phyloP scores from a whole-genome alignment of 2,329 filamentous ascomycete genomes.

The Aspergillus spinulosporus region DNA sequence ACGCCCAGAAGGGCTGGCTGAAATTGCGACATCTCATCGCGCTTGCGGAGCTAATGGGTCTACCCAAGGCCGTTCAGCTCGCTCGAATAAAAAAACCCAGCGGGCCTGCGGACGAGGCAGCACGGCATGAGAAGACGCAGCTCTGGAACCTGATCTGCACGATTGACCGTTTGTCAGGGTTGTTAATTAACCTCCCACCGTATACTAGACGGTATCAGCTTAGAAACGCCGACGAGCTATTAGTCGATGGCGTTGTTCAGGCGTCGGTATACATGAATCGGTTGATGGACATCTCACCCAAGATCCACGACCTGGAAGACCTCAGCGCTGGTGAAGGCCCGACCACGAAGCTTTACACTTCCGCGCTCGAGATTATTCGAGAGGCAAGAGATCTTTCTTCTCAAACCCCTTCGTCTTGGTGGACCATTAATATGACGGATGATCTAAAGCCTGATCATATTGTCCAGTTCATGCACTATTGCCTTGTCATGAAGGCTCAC shows the following conservation, averaged over 20 bases:
- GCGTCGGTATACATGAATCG: conserved; percentile 12
- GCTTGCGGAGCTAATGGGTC: conserved; percentile 41
- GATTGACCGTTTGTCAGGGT: conserved; percentile 33
- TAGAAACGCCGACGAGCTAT: background rate
- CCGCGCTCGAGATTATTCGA: conserved; percentile 14
- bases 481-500: conserved; percentile 19
- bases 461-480: conserved; percentile 21
- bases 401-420: conserved; percentile 18
- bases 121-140: conserved; percentile 24
- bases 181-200: conserved; percentile 39
- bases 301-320: conserved; percentile 20
- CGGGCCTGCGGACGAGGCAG: conserved; percentile 9
- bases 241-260: conserved; percentile 18
- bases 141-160: conserved; percentile 37
- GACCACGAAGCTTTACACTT: conserved; percentile 8
- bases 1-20: conserved; percentile 39
- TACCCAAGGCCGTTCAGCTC: conserved; percentile 27
- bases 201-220: conserved; percentile 29
- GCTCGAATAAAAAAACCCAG: conserved; percentile 3
- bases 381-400: conserved; percentile 16
- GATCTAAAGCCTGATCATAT: conserved; percentile 16
- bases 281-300: conserved; percentile 15
- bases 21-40: conserved; percentile 39
- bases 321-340: conserved; percentile 7
- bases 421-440: conserved; percentile 3